Conservation (phyloP, 768 basidiomycete genomes). For the Tylopilus vinaceipallidus region DNA sequence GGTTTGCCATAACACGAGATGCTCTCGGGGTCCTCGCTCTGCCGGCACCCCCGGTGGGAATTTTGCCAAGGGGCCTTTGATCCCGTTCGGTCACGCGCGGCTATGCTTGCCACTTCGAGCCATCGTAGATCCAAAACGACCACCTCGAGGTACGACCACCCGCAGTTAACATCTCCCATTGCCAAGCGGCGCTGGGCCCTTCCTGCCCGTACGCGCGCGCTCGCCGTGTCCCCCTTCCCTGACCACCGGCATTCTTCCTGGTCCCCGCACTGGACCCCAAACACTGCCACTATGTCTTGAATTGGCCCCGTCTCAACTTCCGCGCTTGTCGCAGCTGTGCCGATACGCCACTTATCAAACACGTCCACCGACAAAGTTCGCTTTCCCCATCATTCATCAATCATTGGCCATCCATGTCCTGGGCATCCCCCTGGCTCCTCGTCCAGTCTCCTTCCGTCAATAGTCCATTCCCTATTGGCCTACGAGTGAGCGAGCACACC, state of each 20-base stretch:
- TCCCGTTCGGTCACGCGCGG: conserved; percentile 24
- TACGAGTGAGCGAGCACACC: too few relatives aligned
- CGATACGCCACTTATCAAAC: conserved; percentile 33
- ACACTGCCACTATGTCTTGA: conserved; percentile 23
- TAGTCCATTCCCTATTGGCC: too few relatives aligned
- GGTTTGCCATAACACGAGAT: conserved; percentile 1
- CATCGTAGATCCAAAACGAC: conserved; percentile 19
- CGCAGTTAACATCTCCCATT: not conserved
- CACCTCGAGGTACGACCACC: conserved; percentile 1
- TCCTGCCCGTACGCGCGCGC: not conserved
- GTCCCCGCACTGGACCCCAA: conserved; percentile 16
- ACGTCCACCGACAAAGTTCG: conserved; percentile 20
- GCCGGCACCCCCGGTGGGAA: conserved; percentile 26
- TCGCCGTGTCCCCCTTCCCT: not conserved
- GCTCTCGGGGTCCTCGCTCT: conserved; percentile 21
- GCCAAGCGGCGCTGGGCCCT: too few relatives aligned
- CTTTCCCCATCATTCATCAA: conserved; percentile 8
- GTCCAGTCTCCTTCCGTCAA: too few relatives aligned
- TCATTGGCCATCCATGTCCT: not conserved
- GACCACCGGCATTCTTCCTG: conserved; percentile 10
- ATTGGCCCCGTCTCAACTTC: conserved; percentile 22
- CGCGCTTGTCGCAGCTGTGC: conserved; percentile 33
- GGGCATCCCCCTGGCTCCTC: not conserved
- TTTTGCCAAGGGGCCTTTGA: conserved; percentile 19
- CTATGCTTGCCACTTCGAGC: conserved; percentile 12